Evolutionary conservation across 768 basidiomycete genomes (phyloP).

Genomic region (Polyporus arcularius): DNA sequence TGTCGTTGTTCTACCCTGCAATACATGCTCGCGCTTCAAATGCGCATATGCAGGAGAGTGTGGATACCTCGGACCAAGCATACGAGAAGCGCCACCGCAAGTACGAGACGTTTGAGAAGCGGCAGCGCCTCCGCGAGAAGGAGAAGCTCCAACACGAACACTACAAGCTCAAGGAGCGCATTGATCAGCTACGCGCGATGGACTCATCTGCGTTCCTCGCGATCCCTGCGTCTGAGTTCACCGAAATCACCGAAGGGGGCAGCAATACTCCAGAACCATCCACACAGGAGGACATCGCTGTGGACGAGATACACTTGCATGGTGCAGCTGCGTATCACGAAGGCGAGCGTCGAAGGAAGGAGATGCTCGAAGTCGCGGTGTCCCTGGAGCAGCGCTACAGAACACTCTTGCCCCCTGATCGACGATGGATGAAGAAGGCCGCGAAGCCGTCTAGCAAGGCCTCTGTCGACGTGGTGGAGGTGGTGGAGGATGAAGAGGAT

Average conservation of each 20-base stretch:
- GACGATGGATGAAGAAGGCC: slow-evolving; percentile 24
- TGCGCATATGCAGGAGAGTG: slow-evolving; percentile 40
- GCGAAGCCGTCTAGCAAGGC: slow-evolving; percentile 4
- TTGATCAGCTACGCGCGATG: slow-evolving; percentile 80
- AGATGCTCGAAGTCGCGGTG: slow-evolving; percentile 73
- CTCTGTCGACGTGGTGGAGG: background rate
- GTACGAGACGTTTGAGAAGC: slow-evolving; percentile 85
- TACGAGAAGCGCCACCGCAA: slow-evolving; percentile 85
- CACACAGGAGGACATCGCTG: slow-evolving; percentile 21
- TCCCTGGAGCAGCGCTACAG: slow-evolving; percentile 72
- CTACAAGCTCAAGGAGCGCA: slow-evolving; percentile 87
- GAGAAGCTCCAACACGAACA: slow-evolving; percentile 92
- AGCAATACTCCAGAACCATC: slow-evolving; percentile 1
- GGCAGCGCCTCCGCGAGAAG: slow-evolving; percentile 83
- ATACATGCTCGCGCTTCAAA: slow-evolving; percentile 5
- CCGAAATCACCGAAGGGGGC: slow-evolving; percentile 35
- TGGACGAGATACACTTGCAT: slow-evolving; percentile 28
- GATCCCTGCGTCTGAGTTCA: slow-evolving; percentile 59
- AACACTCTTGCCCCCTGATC: slow-evolving; percentile 69
- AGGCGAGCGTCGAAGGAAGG: slow-evolving; percentile 71
- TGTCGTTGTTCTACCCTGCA: slow-evolving; percentile 4
- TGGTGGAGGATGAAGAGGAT: slow-evolving; percentile 2
- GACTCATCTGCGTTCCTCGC: slow-evolving; percentile 68
- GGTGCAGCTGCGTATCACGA: slow-evolving; percentile 45
- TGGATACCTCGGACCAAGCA: slow-evolving; percentile 76